phyloP scores from a whole-genome alignment of 1,284 basidiomycete genomes.

The Rhizopogon hawkerae region DNA sequence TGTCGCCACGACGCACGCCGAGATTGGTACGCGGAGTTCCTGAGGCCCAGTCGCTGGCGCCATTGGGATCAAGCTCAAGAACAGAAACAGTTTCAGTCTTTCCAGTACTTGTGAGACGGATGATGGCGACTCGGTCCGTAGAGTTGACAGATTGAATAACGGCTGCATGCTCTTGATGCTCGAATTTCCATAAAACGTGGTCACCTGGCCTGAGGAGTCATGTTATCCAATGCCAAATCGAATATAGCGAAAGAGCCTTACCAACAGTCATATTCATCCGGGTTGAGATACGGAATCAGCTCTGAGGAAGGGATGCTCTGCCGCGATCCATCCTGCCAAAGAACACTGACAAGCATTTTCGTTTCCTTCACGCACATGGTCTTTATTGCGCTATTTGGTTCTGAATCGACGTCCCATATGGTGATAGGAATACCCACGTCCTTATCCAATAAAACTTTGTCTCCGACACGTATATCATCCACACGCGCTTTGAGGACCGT shows the following conservation, averaged over 20 bases:
- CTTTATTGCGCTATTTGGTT: conserved; percentile 39
- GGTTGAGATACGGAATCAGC: conserved; percentile 75
- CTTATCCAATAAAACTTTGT: conserved; percentile 52
- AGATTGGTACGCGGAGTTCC: conserved; percentile 38
- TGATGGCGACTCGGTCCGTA: conserved; percentile 58
- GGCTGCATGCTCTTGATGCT: conserved; percentile 58
- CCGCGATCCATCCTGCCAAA: conserved; percentile 82
- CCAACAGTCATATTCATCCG: conserved; percentile 84
- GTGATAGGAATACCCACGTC: conserved; percentile 41
- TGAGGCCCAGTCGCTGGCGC: conserved; percentile 43
- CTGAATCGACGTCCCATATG: conserved; percentile 44
- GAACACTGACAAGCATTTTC: conserved; percentile 57
- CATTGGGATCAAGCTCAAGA: conserved; percentile 83
- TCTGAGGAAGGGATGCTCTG: conserved; percentile 54
- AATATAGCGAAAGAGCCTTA: conserved; percentile 28
- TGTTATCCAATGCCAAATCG: conserved; percentile 5
- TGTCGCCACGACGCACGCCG: conserved; percentile 74
- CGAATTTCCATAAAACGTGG: conserved; percentile 78
- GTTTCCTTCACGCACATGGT: conserved; percentile 65
- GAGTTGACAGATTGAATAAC: conserved; percentile 78
- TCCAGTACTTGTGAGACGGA: conserved; percentile 48
- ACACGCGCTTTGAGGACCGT: conserved; percentile 54
- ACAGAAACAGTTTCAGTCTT: conserved; percentile 65
- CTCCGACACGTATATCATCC: conserved; percentile 63
- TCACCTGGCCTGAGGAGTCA: conserved; percentile 71